Conservation (phyloP, 768 basidiomycete genomes). For the Mycena crocata region DNA sequence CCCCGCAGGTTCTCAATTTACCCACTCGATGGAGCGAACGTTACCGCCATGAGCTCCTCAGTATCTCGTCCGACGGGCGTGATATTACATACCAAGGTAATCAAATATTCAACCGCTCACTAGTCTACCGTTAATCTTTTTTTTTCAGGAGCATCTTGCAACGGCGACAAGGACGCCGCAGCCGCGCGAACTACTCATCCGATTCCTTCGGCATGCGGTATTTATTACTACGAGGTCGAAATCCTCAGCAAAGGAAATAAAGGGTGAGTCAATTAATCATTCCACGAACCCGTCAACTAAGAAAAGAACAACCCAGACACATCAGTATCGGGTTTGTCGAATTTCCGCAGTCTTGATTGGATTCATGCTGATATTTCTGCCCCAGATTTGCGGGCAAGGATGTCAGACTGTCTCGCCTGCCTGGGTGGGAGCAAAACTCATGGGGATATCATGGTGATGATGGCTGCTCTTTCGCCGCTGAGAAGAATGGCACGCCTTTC, state of each 20-base stretch:
- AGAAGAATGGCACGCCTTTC: conserved; percentile 77
- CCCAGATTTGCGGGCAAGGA: conserved; percentile 74
- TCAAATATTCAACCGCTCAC: conserved; percentile 8
- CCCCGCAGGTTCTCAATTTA: conserved; percentile 61
- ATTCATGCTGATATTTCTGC: conserved; percentile 22
- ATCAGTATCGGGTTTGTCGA: conserved; percentile 81
- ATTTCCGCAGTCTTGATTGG: not conserved
- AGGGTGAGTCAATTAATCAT: conserved; percentile 63
- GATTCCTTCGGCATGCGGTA: conserved; percentile 87
- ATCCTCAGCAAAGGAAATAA: conserved; percentile 84
- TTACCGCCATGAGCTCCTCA: conserved; percentile 67
- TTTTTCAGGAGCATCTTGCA: conserved; percentile 60
- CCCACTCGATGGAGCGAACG: conserved; percentile 87
- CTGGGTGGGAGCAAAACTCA: conserved; percentile 87
- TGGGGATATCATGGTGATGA: conserved; percentile 97
- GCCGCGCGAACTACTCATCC: conserved; percentile 81
- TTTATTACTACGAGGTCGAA: conserved; percentile 95
- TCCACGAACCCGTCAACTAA: conserved; percentile 22
- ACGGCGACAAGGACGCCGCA: conserved; percentile 85
- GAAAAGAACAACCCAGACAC: conserved; percentile 62
- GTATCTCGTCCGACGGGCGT: conserved; percentile 75
- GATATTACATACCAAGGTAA: conserved; percentile 80
- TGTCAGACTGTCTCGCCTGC: conserved; percentile 78
- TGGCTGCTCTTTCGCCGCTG: conserved; percentile 80
- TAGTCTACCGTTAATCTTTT: conserved; percentile 7